A percentile compares a stretch with the other conserved stretches of the same genome.
phyloP scores from a whole-genome alignment of 495 filamentous ascomycete genomes.

The Articulospora tetracladia region DNA sequence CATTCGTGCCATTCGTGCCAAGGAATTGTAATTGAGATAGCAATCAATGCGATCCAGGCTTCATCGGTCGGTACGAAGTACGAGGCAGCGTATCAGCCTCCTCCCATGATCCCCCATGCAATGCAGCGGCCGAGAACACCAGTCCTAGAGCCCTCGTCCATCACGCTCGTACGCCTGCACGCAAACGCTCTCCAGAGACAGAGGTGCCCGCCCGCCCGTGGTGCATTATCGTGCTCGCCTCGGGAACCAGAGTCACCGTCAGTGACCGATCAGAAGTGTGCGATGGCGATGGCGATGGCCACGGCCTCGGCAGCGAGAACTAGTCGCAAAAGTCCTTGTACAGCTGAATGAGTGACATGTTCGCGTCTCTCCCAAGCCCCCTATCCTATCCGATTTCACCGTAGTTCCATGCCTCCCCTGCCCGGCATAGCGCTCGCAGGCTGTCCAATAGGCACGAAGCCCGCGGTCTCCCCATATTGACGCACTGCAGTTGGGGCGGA shows the following conservation, averaged over 20 bases:
- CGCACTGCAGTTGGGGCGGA: constrained; percentile 10
- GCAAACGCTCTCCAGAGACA: too few species aligned
- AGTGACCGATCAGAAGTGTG: neutral
- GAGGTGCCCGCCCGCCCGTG: too few species aligned
- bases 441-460: neutral
- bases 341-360: constrained; percentile 13
- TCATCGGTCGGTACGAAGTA: neutral
- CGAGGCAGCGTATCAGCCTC: neutral
- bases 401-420: too few species aligned
- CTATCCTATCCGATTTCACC: neutral
- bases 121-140: neutral
- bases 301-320: neutral
- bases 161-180: neutral
- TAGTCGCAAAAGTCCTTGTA: neutral
- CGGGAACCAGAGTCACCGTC: neutral
- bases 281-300: neutral
- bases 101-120: neutral
- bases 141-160: neutral
- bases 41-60: too few species aligned
- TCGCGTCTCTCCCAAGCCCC: neutral
- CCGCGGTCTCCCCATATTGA: constrained; percentile 1
- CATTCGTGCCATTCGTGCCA: neutral
- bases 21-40: neutral
- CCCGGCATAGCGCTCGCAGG: neutral
- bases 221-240: neutral